Conservation (phyloP, 768 basidiomycete species). For the Naganishia onofrii region DNA sequence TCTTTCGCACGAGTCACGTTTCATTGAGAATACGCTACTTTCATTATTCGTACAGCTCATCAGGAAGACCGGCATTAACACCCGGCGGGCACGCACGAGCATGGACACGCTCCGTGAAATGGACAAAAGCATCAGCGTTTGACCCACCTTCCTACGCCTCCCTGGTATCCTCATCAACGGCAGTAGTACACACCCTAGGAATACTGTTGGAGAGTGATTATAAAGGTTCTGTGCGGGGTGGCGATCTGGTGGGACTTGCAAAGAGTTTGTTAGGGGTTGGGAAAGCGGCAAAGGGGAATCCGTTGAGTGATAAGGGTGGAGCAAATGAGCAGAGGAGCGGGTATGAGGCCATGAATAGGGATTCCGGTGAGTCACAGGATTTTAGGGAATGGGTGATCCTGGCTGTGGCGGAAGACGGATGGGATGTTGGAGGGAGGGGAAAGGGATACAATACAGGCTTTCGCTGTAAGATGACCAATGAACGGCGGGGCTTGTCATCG, state of each 20-base stretch:
- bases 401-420: not conserved
- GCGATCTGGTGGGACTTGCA: conserved; percentile 60
- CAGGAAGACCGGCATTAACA: conserved; percentile 78
- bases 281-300: conserved; percentile 48
- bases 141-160: conserved; percentile 69
- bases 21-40: not conserved
- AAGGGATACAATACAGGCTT: too few relatives aligned
- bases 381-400: not conserved
- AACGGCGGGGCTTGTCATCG: too few relatives aligned
- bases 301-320: conserved; percentile 42
- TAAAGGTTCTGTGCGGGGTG: conserved; percentile 67
- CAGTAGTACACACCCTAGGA: conserved; percentile 90
- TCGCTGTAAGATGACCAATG: too few relatives aligned
- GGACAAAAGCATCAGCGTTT: conserved; percentile 81
- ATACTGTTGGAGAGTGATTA: conserved; percentile 82
- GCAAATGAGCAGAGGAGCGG: conserved; percentile 47
- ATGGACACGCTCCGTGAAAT: conserved; percentile 75
- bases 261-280: conserved; percentile 58
- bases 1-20: not conserved
- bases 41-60: conserved; percentile 61
- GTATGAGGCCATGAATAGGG: conserved; percentile 82
- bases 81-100: conserved; percentile 85
- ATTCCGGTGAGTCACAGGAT: conserved; percentile 65
- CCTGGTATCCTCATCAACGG: conserved; percentile 65
- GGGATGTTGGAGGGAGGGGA: not conserved